These are phyloP conservation scores for Boletus subparvulus DNA, from an alignment of 768 basidiomycete species.

Conservation along the genomic window DNA sequence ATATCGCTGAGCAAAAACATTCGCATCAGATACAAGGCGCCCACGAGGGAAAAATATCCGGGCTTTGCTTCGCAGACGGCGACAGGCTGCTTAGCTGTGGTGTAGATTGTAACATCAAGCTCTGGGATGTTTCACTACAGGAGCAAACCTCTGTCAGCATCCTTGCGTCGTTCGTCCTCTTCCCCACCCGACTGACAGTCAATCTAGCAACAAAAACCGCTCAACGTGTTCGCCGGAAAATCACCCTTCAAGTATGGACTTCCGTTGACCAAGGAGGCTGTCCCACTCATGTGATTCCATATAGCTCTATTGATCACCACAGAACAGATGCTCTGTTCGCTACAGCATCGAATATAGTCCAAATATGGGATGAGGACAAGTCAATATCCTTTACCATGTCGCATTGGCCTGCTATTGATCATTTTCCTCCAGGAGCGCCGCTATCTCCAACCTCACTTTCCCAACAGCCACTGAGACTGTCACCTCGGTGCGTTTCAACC, in stretches of 20 bases:
- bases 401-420: slow-evolving; percentile 6
- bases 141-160: slow-evolving; percentile 41
- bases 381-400: slow-evolving; percentile 25
- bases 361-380: slow-evolving; percentile 98
- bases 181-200: slow-evolving; percentile 5
- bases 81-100: slow-evolving; percentile 75
- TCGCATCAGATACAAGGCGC: slow-evolving; percentile 61
- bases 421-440: slow-evolving; percentile 58
- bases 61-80: slow-evolving; percentile 68
- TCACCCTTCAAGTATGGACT: slow-evolving; percentile 80
- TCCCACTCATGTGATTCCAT: slow-evolving; percentile 2
- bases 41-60: slow-evolving; percentile 85
- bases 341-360: slow-evolving; percentile 89
- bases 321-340: slow-evolving; percentile 87
- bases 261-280: background rate
- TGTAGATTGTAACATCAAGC: slow-evolving; percentile 76
- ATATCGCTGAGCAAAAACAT: slow-evolving; percentile 59
- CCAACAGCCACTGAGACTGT: slow-evolving; percentile 88
- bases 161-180: background rate
- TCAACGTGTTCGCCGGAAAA: slow-evolving; percentile 82
- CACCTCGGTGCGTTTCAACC: slow-evolving; percentile 86
- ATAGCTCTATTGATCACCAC: slow-evolving; percentile 95
- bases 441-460: slow-evolving; percentile 85
- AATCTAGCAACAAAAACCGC: slow-evolving; percentile 48
- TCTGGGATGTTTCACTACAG: slow-evolving; percentile 59